Evolutionary conservation across 306 rosid species (phyloP).

Genomic region (Quercus gilva): DNA sequence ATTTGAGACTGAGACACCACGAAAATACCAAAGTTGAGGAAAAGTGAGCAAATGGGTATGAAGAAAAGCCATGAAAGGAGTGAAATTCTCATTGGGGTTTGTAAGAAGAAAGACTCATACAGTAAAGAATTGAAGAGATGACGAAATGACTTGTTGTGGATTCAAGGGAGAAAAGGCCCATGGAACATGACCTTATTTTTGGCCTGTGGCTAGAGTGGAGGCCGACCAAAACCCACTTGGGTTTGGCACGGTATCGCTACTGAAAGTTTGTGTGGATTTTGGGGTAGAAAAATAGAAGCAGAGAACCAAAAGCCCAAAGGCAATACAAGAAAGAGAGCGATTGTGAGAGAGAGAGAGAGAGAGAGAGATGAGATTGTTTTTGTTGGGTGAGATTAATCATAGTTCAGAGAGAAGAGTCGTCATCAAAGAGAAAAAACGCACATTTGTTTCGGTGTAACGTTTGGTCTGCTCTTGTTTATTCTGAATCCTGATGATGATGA

Average conservation of each 20-base stretch:
- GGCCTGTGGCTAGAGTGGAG: not conserved
- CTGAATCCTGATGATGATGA: too few relatives aligned
- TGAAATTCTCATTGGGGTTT: slow-evolving; percentile 21
- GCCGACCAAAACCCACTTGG: too few relatives aligned
- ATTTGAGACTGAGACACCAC: not conserved
- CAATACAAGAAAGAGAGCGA: too few relatives aligned
- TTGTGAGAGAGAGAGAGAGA: too few relatives aligned
- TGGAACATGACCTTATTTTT: slow-evolving; percentile 15
- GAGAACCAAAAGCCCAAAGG: too few relatives aligned
- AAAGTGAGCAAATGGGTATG: not conserved
- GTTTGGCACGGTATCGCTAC: too few relatives aligned
- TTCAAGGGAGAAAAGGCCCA: slow-evolving; percentile 16
- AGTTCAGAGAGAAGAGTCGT: too few relatives aligned
- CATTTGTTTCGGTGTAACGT: too few relatives aligned
- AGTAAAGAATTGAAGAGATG: not conserved
- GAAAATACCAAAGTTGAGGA: not conserved
- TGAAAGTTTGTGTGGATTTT: not conserved
- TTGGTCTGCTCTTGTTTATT: too few relatives aligned
- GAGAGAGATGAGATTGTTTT: too few relatives aligned
- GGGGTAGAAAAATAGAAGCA: not conserved
- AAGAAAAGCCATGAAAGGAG: slow-evolving; percentile 26
- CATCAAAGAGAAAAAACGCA: too few relatives aligned
- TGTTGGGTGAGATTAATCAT: too few relatives aligned
- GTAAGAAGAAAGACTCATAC: not conserved
- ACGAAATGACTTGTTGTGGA: not conserved